Base-by-base conservation (phyloP, 805 yeast genomes). In the Grigorovia transvaalensis region DNA sequence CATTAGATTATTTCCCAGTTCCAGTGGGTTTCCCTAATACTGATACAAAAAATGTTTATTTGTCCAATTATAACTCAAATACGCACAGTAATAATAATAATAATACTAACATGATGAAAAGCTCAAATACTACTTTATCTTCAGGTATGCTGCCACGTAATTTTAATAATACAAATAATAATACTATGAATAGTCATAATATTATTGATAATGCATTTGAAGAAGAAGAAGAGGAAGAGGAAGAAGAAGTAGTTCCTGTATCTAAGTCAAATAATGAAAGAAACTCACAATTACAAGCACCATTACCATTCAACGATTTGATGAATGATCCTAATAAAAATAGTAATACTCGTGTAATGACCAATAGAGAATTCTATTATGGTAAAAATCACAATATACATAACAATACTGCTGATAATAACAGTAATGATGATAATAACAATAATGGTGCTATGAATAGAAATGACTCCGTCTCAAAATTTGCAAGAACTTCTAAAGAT, bases 1-100 rank as follows among this genome's bases (percentile, higher is more conserved):
- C 90, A 3, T 65, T 84, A 51, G 89, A 84, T 57, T 83, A 81
- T 61, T 75, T 84, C 60, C 80, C 81, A 19, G 67, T 70, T 4
- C 73, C 69, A 29, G 65, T 69, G 40, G 71, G 66, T 51, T 65
- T 38, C 17, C n/a, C 42, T 3, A 38, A 38, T 38, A 38, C 42
- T 7, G 18, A 38, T 15, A 8, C 42, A 13, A 38, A 38, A 7
- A n/a, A 38, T 13, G 15, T 38, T 12, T n/a, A 13, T 15, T 3
- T 38, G 15, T 9, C 9, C 17, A 38, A 38, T 38, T 13, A 15
- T 13, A 13, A 3, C 42, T 7, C 17, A 3, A 38, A 38, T 38
- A 38, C 8, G n/a, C 8, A 38, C 15, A 15, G 17, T 12, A 38
- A 38, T 38, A 15, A 15, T 38, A 38, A 13, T 38, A 38, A 38